Evolutionary conservation across 169 alveolate species (phyloP), one percentile per base, ranked within the genome.

Genomic region (Theileria annulata): DNA sequence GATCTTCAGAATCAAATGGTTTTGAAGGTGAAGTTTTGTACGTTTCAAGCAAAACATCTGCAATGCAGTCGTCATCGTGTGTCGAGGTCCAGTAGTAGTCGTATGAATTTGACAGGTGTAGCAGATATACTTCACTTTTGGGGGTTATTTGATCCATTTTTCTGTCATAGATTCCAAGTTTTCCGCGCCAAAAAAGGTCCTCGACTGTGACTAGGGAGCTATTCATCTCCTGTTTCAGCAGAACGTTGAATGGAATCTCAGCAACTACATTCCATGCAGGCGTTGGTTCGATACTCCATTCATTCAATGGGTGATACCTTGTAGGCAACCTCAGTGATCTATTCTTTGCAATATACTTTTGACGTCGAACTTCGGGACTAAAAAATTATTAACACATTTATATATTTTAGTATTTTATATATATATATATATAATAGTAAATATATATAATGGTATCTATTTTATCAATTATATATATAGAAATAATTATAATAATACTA

Each of bases 211-310:
- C 89, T 33, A 71, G 60, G 30, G 91, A 80, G 15, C 85, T 70
- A 42, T 92, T 92, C 42, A 94, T 80, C 49, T 83, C 85, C 79
- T 93, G 94, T 80, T 92, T 94, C 71, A 92, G 93, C n/a, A 94
- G 86, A 73, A 88, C 92, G 71, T 90, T 87, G 71, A 94, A 91
- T 58, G 96, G 95, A 27, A 93, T 81, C 80, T 93, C 97, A n/a
- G 92, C 92, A 33, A 93, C 92, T 10, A 94, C 91, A 66, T 85
- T 75, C 97, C 97, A 94, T 17, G 88, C 80, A 21, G 95, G 94
- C n/a, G 94, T 88, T 13, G 97, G 97, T 67, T 94, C 97, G 31
- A 94, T 93, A 72, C 96, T 92, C 97, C 97, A 94, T 85, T 94
- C 97, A 19, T 94, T 92, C 79, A 94, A 91, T 0, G 96, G 90